These are phyloP conservation scores for Erythrophleum fordii DNA, from an alignment of 306 rosid genomes.

Conservation along the genomic window DNA sequence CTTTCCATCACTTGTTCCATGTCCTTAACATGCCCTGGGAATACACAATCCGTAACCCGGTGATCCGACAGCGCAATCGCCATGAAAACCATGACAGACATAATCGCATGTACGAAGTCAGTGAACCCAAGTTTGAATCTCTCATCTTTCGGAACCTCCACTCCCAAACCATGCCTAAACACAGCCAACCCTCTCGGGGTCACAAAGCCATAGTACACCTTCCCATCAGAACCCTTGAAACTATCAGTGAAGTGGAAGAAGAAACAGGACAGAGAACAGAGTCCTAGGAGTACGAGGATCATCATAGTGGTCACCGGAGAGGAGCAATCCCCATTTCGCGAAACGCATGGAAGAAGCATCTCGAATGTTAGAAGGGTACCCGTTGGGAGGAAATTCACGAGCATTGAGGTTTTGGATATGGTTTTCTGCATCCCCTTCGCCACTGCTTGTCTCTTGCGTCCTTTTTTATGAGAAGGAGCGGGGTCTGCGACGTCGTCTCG, in stretches of 20 bases:
- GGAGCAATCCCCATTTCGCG: conserved; percentile 54
- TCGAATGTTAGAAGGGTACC: conserved; percentile 71
- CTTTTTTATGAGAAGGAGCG: not conserved
- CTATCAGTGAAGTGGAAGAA: conserved; percentile 65
- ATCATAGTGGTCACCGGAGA: conserved; percentile 45
- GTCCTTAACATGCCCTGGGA: conserved; percentile 57
- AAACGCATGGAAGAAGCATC: conserved; percentile 64
- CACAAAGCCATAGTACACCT: conserved; percentile 60
- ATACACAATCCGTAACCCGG: conserved; percentile 54
- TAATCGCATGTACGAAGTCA: conserved; percentile 62
- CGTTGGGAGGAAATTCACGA: conserved; percentile 64
- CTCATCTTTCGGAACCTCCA: conserved; percentile 56
- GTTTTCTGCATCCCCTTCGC: conserved; percentile 70
- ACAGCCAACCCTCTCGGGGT: conserved; percentile 55
- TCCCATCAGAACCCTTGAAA: conserved; percentile 56
- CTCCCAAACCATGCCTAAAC: conserved; percentile 51
- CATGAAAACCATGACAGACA: conserved; percentile 70
- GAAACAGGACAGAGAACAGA: conserved; percentile 62
- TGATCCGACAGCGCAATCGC: conserved; percentile 68
- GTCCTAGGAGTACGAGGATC: conserved; percentile 45
- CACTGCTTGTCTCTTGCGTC: conserved; percentile 55
- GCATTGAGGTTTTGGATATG: conserved; percentile 63
- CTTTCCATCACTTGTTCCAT: conserved; percentile 70
- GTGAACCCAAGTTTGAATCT: conserved; percentile 37
- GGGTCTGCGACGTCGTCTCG: not conserved